Percentiles rank a stretch among this genome's conserved stretches.
Conservation (phyloP, 2,329 filamentous ascomycete genomes). For the Curvularia spicifera region DNA sequence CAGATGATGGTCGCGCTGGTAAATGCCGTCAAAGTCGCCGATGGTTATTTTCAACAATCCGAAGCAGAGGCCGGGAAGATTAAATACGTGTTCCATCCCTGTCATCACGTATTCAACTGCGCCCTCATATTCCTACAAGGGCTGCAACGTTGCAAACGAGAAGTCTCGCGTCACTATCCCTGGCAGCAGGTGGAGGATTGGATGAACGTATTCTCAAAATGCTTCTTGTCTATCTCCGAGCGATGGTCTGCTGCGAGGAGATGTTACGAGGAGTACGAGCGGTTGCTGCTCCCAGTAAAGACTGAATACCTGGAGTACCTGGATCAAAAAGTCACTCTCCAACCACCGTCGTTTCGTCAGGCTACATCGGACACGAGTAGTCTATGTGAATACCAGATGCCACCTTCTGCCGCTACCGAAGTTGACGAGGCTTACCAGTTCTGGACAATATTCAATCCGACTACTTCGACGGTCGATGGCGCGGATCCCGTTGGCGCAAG, state of each 20-base stretch:
- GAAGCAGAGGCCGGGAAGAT: slow-evolving; percentile 44
- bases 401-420: slow-evolving; percentile 18
- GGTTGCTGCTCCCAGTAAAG: slow-evolving; percentile 39
- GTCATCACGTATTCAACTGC: slow-evolving; percentile 45
- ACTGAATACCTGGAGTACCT: slow-evolving; percentile 45
- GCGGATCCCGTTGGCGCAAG: slow-evolving; percentile 29
- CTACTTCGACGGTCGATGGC: slow-evolving; percentile 32
- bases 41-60: slow-evolving; percentile 43
- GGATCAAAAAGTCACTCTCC: slow-evolving; percentile 34
- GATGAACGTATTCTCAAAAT: slow-evolving; percentile 42
- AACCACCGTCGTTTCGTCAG: slow-evolving; percentile 18
- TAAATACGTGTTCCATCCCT: slow-evolving; percentile 50
- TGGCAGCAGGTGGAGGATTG: slow-evolving; percentile 39
- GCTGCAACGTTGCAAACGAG: slow-evolving; percentile 40
- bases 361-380: slow-evolving; percentile 13
- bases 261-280: slow-evolving; percentile 45
- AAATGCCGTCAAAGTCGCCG: slow-evolving; percentile 42
- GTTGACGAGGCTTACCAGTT: slow-evolving; percentile 39
- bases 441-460: slow-evolving; percentile 41
- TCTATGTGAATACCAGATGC: slow-evolving; percentile 23
- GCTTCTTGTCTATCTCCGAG: slow-evolving; percentile 45
- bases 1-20: slow-evolving; percentile 40
- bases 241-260: slow-evolving; percentile 45
- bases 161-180: slow-evolving; percentile 36
- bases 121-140: slow-evolving; percentile 44